phyloP scores from a whole-genome alignment of 495 filamentous ascomycete genomes.

The Aspergillus mulundensis region DNA sequence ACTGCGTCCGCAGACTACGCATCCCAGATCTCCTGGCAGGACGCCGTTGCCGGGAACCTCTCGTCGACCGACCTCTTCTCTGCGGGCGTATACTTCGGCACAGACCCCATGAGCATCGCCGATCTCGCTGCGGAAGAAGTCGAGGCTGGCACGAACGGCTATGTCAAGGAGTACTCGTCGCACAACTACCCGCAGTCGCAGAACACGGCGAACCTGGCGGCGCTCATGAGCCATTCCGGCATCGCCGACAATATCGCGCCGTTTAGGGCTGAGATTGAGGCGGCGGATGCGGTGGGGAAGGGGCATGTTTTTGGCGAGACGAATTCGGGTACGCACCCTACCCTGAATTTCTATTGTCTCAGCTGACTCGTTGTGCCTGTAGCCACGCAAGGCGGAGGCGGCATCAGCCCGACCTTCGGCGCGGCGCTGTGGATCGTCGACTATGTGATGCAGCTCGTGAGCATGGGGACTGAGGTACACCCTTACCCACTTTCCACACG shows the following conservation, averaged over 20 bases:
- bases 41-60: conserved; percentile 47
- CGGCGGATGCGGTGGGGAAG: conserved; percentile 42
- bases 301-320: conserved; percentile 58
- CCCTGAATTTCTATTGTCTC: not conserved
- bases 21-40: conserved; percentile 53
- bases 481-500: too few relatives aligned
- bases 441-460: conserved; percentile 48
- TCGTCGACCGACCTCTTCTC: conserved; percentile 45
- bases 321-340: conserved; percentile 43
- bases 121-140: conserved; percentile 48
- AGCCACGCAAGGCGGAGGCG: conserved; percentile 35
- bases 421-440: conserved; percentile 60
- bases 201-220: conserved; percentile 27
- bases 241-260: conserved; percentile 43
- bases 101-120: conserved; percentile 47
- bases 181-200: conserved; percentile 59
- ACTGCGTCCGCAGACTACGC: conserved; percentile 48
- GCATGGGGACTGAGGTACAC: conserved; percentile 39
- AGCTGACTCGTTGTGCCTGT: not conserved
- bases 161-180: conserved; percentile 52
- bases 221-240: conserved; percentile 49
- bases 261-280: conserved; percentile 48
- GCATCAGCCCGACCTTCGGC: conserved; percentile 54
- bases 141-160: conserved; percentile 34
- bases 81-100: conserved; percentile 55